Base-by-base conservation (phyloP, 441 rosid genomes). In the California macrophylla region DNA sequence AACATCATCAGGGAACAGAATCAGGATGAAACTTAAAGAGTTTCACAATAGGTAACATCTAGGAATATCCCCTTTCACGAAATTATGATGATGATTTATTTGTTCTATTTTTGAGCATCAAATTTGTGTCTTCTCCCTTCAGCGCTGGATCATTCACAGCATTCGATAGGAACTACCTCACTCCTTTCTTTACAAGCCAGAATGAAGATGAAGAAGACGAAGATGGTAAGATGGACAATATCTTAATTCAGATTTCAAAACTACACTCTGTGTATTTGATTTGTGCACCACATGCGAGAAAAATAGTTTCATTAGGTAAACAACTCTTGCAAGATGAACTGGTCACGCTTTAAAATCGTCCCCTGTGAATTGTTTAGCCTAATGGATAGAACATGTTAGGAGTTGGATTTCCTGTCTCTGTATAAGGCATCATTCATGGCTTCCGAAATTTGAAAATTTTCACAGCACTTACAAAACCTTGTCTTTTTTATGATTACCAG, bases 121-220 rank as follows among this genome's bases (percentile, higher is more conserved):
- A 75, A 15, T 66, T 40, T 68, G 36, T 13, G n/a, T 20, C 9
- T 24, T 63, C n/a, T 38, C 54, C 42, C 28, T 80, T 78, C 89
- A 94, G 99, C 30, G 76, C 97, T 0, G 86, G 90, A 21, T 89
- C 99, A 15, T 92, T 94, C 79, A 79, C 97, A 7, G 96, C 89
- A 71, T 77, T 94, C 70, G 99, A 92, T 72, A 94, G 72, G 83
- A 92, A 94, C 71, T 94, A 86, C 80, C 91, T 94, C 71, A 92
- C 99, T 66, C 98, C 99, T 8, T 92, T 94, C 82, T 92, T 94
- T 82, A 94, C 98, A 7, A 91, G 96, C 80, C 86, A 90, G 60
- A 91, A 85, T 71, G 97, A 91, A 76, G 96, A 93, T 72, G 87
- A 62, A 6, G 74, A 82, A 40, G 93, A 81, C 1, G 86, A 76